These are phyloP conservation scores for Elsinoe ampelina DNA, from an alignment of 2,329 filamentous ascomycete species.

Conservation along the genomic window DNA sequence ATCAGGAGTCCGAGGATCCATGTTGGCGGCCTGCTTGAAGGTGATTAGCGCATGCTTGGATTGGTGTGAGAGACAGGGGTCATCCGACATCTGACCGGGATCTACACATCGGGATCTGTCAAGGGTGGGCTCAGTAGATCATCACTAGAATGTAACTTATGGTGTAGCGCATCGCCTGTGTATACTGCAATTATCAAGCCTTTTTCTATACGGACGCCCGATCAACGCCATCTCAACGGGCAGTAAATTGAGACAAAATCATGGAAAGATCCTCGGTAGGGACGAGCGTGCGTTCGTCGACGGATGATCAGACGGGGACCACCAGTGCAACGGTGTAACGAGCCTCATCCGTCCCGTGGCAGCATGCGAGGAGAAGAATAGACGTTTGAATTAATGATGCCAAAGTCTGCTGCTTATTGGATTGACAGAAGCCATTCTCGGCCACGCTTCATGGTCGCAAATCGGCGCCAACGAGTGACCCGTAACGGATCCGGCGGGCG, in stretches of 20 bases:
- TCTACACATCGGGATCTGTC: background rate
- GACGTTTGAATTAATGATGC: background rate
- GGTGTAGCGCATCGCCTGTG: background rate
- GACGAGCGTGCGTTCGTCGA: background rate
- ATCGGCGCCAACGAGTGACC: background rate
- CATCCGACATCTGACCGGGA: background rate
- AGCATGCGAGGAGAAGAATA: background rate
- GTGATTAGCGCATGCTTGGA: background rate
- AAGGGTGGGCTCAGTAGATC: background rate
- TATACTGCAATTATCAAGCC: background rate
- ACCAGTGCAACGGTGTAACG: constrained; percentile 1
- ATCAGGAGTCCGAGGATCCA: background rate
- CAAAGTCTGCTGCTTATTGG: background rate
- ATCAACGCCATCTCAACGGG: background rate
- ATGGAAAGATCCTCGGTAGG: constrained; percentile 10
- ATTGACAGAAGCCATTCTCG: too few relatives aligned
- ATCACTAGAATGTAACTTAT: background rate
- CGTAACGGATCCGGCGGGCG: background rate
- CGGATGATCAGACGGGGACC: background rate
- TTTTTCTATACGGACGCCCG: constrained; percentile 4
- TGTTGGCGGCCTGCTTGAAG: background rate
- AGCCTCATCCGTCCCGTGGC: background rate
- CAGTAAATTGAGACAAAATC: constrained; percentile 4
- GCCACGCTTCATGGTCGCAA: background rate
- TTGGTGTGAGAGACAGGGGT: background rate